phyloP scores from a whole-genome alignment of 345 rosid genomes.

The Anastatica hierochuntica region DNA sequence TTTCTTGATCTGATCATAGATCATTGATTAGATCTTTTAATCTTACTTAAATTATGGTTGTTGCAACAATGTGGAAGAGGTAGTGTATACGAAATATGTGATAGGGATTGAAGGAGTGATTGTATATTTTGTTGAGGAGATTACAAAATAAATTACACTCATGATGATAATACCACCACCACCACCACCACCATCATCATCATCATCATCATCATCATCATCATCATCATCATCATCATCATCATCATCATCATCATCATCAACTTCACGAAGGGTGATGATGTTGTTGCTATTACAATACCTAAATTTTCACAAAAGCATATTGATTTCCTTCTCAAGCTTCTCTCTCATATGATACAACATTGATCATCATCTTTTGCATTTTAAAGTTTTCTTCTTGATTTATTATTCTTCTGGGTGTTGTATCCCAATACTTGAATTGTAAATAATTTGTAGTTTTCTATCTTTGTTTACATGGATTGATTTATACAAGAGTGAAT shows the following conservation, averaged over 20 bases:
- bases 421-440: background rate
- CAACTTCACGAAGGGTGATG: slow-evolving; percentile 25
- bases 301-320: slow-evolving; percentile 64
- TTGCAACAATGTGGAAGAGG: slow-evolving; percentile 74
- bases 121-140: slow-evolving; percentile 75
- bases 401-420: background rate
- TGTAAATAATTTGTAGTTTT: slow-evolving; percentile 15
- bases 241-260: slow-evolving; percentile 4
- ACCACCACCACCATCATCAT: too few species aligned
- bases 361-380: slow-evolving; percentile 20
- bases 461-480: background rate
- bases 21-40: too few species aligned
- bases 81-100: slow-evolving; percentile 82
- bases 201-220: too few species aligned
- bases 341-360: slow-evolving; percentile 73
- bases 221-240: too few species aligned
- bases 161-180: slow-evolving; percentile 32
- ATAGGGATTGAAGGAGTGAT: slow-evolving; percentile 94
- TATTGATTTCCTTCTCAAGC: slow-evolving; percentile 77
- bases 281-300: slow-evolving; percentile 28
- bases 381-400: background rate
- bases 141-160: slow-evolving; percentile 44
- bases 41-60: background rate
- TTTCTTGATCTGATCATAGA: too few species aligned
- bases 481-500: background rate